phyloP scores from a whole-genome alignment of 306 rosid species.

The barrel medic (Medicago truncatula) region MtrunA17r5.0-ANR NC_053047.1:41646501-41647000 shows the following conservation, averaged over 20 bases:
- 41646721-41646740: conserved; percentile 46
- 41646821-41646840: too few species aligned
- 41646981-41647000: not conserved
- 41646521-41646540: not conserved
- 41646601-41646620: conserved; percentile 93
- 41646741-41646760: not conserved
- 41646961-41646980: not conserved
- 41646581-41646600: conserved; percentile 99
- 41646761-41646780: not conserved
- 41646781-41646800: not conserved
- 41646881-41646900: too few species aligned
- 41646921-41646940: not conserved
- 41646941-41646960: not conserved
- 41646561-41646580: not conserved
- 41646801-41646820: not conserved
- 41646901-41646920: not conserved
- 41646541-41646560: too few species aligned
- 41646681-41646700: conserved; percentile 84
- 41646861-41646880: too few species aligned
- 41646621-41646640: conserved; percentile 88
- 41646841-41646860: not conserved
- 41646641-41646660: conserved; percentile 85
- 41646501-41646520: too few species aligned
- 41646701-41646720: conserved; percentile 63
- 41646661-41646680: conserved; percentile 92